These are phyloP conservation scores for Fraxinus latifolia DNA, from an alignment of 305 asterid species.

Conservation along the genomic window DNA sequence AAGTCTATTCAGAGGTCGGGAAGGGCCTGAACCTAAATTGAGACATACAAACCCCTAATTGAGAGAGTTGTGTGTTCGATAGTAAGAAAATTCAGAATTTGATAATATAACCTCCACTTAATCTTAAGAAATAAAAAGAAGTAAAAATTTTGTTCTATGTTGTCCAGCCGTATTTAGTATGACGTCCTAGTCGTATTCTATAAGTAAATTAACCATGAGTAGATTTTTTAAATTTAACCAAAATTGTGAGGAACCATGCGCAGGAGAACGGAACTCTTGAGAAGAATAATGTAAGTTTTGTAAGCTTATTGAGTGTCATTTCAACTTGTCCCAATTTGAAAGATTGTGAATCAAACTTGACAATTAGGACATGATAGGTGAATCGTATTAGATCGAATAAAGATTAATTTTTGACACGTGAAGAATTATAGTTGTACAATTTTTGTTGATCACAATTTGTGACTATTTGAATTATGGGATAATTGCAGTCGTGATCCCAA, in stretches of 20 bases:
- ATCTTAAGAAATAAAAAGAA: neutral
- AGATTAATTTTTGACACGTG: neutral
- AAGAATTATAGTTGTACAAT: neutral
- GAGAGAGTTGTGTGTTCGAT: neutral
- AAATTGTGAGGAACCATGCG: neutral
- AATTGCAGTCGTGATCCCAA: neutral
- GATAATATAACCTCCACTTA: no score
- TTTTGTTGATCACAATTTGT: neutral
- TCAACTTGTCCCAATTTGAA: neutral
- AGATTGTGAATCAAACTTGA: neutral
- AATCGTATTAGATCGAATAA: neutral
- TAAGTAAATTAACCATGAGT: neutral
- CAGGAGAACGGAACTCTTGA: neutral
- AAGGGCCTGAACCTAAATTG: neutral
- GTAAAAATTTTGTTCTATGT: neutral
- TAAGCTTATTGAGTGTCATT: neutral
- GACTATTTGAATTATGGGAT: neutral
- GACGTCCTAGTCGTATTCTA: neutral
- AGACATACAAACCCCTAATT: neutral
- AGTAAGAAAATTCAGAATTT: no score
- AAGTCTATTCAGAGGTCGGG: neutral
- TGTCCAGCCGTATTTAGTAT: neutral
- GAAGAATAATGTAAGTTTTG: neutral
- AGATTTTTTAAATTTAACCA: neutral
- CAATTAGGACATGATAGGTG: neutral